Evolutionary conservation across 2,329 filamentous ascomycete genomes (phyloP).

Genomic region (Botryotinia globosa): DNA sequence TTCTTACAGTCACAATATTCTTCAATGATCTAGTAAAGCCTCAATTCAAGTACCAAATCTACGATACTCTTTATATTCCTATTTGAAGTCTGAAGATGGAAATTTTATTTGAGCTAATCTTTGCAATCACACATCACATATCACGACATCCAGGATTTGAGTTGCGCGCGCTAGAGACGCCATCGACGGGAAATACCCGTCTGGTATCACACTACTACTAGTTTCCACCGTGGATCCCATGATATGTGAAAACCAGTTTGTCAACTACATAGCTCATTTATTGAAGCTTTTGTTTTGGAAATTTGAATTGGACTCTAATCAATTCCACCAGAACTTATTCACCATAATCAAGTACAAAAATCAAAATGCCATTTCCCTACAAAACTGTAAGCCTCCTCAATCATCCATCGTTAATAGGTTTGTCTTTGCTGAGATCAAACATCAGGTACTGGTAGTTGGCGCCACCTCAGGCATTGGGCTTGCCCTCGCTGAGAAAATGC

Average conservation of each 20-base stretch:
- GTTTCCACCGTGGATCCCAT: background rate
- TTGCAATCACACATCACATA: background rate
- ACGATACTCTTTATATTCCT: background rate
- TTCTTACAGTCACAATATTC: background rate
- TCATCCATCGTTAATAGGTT: background rate
- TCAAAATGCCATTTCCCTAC: slow-evolving; percentile 2
- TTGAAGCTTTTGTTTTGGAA: background rate
- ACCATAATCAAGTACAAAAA: background rate
- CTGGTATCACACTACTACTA: background rate
- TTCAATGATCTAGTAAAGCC: background rate
- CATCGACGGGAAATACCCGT: background rate
- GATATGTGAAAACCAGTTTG: background rate
- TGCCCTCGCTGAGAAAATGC: slow-evolving; percentile 44
- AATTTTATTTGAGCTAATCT: background rate
- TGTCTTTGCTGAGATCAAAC: slow-evolving; percentile 26
- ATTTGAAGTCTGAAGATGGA: background rate
- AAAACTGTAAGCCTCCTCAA: background rate
- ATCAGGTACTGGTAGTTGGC: slow-evolving; percentile 53
- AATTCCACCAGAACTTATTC: no score
- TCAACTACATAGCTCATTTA: background rate
- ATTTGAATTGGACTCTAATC: background rate
- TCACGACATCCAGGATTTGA: background rate
- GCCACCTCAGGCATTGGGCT: slow-evolving; percentile 54
- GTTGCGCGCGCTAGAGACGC: background rate
- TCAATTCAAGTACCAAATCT: background rate